A percentile compares a stretch with the other conserved stretches of the same genome.
Evolutionary conservation across 2,329 filamentous ascomycete genomes (phyloP).

Genomic region (Didymella segeticola): DNA sequence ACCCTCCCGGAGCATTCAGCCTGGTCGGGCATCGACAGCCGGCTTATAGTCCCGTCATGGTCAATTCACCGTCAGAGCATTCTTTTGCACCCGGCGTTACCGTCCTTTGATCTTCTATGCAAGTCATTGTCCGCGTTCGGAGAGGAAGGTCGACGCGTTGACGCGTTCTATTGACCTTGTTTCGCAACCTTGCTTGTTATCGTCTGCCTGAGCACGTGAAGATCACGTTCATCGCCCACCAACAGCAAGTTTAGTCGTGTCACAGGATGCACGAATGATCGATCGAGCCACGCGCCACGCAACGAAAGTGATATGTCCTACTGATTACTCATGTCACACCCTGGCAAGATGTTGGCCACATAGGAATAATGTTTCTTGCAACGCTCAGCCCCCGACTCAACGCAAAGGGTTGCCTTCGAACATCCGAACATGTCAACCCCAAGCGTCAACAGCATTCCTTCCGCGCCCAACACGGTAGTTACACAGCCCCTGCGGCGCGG

Average conservation of each 20-base stretch:
- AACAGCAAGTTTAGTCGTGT: neutral
- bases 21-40: conserved; percentile 18
- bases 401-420: conserved; percentile 3
- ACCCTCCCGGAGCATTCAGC: conserved; percentile 17
- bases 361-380: neutral
- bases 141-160: conserved; percentile 12
- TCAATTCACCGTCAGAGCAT: conserved; percentile 2
- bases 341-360: conserved; percentile 11
- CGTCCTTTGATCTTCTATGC: conserved; percentile 16
- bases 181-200: conserved; percentile 5
- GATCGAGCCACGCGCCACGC: conserved; percentile 28
- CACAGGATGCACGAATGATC: conserved; percentile 18
- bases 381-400: neutral
- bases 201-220: conserved; percentile 7
- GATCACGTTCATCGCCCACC: conserved; percentile 5
- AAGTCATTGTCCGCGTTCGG: conserved; percentile 23
- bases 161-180: conserved; percentile 3
- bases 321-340: neutral
- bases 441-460: neutral
- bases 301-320: conserved; percentile 4
- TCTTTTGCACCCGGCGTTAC: conserved; percentile 1
- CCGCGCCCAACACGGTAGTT: neutral
- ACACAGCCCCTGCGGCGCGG: conserved; percentile 12
- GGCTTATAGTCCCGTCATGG: conserved; percentile 10
- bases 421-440: neutral